Conservation (phyloP, 2,329 filamentous ascomycete genomes). For the Thyridium curvatum region DNA sequence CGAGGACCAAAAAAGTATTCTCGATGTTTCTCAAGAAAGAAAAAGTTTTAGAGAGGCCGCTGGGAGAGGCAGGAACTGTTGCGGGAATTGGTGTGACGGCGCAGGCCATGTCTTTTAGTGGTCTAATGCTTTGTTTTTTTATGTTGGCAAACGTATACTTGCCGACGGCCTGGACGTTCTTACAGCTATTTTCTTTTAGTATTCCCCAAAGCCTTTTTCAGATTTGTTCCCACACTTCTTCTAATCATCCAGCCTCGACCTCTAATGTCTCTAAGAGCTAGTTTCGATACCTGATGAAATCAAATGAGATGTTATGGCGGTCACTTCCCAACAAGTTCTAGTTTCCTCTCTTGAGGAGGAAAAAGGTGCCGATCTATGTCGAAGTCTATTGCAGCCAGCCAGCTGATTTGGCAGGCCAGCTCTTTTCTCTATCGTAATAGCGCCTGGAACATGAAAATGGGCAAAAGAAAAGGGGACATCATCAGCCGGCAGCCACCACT, state of each 20-base stretch:
- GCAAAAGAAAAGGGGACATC: too few relatives aligned
- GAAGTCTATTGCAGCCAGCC: neutral
- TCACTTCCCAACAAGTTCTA: too few relatives aligned
- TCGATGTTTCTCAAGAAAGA: too few relatives aligned
- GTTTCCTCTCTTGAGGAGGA: too few relatives aligned
- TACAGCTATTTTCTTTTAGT: slow-evolving; percentile 38
- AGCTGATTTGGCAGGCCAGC: too few relatives aligned
- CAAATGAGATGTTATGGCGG: slow-evolving; percentile 9
- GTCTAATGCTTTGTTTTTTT: slow-evolving; percentile 25
- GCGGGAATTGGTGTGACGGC: too few relatives aligned
- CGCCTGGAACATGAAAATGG: too few relatives aligned
- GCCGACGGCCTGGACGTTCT: slow-evolving; percentile 30
- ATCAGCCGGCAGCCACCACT: too few relatives aligned
- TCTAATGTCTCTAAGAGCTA: slow-evolving; percentile 37
- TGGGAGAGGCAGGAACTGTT: too few relatives aligned
- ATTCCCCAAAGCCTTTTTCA: slow-evolving; percentile 26
- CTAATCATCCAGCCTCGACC: slow-evolving; percentile 22
- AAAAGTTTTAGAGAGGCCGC: too few relatives aligned
- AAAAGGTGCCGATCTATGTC: neutral
- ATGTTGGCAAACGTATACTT: slow-evolving; percentile 30
- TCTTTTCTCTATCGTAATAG: too few relatives aligned
- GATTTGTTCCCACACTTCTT: slow-evolving; percentile 14
- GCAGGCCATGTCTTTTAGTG: neutral
- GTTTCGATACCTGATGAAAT: slow-evolving; percentile 34
- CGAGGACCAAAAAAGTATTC: neutral